Evolutionary conservation across 2,329 filamentous ascomycete species (phyloP).

Genomic region (Fusarium gaditjirri): DNA sequence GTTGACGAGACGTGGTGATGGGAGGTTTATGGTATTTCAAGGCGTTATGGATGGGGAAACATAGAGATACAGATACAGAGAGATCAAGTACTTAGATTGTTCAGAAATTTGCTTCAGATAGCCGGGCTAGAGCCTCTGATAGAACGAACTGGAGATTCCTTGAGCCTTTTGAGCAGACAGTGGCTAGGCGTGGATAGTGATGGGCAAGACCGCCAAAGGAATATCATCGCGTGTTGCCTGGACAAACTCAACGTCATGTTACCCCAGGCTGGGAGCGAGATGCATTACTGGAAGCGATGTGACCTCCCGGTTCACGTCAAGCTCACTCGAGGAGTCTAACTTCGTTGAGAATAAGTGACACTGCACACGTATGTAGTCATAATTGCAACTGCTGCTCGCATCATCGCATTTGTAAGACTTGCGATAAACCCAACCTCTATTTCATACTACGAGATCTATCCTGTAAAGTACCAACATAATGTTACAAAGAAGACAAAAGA

Average conservation of each 20-base stretch:
- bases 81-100: too few relatives aligned
- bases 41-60: not conserved
- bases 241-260: too few relatives aligned
- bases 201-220: too few relatives aligned
- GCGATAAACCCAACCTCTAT: not conserved
- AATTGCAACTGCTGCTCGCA: too few relatives aligned
- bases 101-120: not conserved
- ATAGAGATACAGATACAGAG: not conserved
- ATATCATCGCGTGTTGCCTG: too few relatives aligned
- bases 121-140: rapidly evolving
- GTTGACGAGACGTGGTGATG: constrained; percentile 10
- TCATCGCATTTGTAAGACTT: too few relatives aligned
- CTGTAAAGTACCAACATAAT: rapidly evolving
- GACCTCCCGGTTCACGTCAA: too few relatives aligned
- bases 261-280: too few relatives aligned
- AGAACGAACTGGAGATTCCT: not conserved
- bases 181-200: not conserved
- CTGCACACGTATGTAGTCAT: too few relatives aligned
- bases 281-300: too few relatives aligned
- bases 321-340: too few relatives aligned
- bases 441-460: not conserved
- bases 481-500: rapidly evolving
- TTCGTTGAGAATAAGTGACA: too few relatives aligned
- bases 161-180: not conserved
- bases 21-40: rapidly evolving